Evolutionary conservation across 768 basidiomycete species (phyloP).

Genomic region (Zangia roseola): DNA sequence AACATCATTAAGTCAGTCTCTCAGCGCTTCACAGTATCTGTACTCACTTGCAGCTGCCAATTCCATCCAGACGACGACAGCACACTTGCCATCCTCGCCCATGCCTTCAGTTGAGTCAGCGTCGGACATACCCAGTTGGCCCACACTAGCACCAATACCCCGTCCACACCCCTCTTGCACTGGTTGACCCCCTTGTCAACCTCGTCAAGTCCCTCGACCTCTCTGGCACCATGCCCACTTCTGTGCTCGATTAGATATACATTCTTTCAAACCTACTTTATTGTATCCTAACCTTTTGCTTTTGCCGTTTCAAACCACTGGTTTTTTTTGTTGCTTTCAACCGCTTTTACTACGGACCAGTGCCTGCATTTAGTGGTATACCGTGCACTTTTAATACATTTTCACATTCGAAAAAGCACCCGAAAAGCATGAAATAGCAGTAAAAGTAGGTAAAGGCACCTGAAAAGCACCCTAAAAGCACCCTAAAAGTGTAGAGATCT

Average conservation of each 20-base stretch:
- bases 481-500: not conserved
- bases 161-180: slow-evolving; percentile 52
- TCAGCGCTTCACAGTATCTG: not conserved
- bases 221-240: slow-evolving; percentile 30
- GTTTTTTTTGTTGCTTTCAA: no score
- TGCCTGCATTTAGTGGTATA: not conserved
- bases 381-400: not conserved
- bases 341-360: no score
- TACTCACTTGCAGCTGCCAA: slow-evolving; percentile 46
- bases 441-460: not conserved
- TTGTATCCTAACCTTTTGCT: no score
- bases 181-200: slow-evolving; percentile 68
- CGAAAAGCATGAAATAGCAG: no score
- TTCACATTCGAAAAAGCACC: not conserved
- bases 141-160: slow-evolving; percentile 21
- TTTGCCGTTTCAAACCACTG: no score
- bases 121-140: slow-evolving; percentile 50
- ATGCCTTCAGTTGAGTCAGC: slow-evolving; percentile 66
- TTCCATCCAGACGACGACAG: slow-evolving; percentile 71
- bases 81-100: slow-evolving; percentile 68
- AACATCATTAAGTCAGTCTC: slow-evolving; percentile 81
- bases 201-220: slow-evolving; percentile 46
- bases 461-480: not conserved
- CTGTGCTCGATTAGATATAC: slow-evolving; percentile 48
- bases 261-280: no score